These are phyloP conservation scores for Colletotrichum noveboracense DNA, from an alignment of 2,329 filamentous ascomycete species.

Conservation along the genomic window DNA sequence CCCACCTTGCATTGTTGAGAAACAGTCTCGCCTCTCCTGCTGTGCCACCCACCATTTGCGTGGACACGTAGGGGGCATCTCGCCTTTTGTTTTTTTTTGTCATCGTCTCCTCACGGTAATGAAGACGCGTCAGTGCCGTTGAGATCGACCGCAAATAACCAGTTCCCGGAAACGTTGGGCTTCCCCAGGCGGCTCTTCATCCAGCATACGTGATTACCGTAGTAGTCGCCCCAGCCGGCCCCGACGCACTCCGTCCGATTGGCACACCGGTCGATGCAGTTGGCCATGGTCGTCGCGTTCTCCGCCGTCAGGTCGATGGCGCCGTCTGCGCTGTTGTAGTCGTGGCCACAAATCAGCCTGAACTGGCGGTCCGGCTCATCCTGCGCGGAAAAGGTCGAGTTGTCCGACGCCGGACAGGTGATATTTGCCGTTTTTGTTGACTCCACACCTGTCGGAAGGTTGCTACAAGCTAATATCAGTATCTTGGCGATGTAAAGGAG, in stretches of 20 bases:
- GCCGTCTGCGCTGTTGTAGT: slow-evolving; percentile 22
- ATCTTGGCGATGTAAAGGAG: not conserved
- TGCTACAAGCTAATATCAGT: not conserved
- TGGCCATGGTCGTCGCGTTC: slow-evolving; percentile 22
- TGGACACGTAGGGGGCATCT: not conserved
- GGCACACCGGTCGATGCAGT: slow-evolving; percentile 28
- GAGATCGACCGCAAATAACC: slow-evolving; percentile 16
- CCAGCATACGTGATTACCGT: slow-evolving; percentile 24
- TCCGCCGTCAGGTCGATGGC: slow-evolving; percentile 15
- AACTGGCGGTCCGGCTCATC: slow-evolving; percentile 7
- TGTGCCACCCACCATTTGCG: not conserved
- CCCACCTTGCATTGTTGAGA: not conserved
- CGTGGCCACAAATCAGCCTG: slow-evolving; percentile 23
- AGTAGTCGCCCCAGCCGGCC: slow-evolving; percentile 24
- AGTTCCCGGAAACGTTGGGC: slow-evolving; percentile 6
- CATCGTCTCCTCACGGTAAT: not conserved
- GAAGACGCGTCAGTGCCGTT: not conserved
- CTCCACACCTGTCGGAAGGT: not conserved
- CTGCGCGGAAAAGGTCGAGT: slow-evolving; percentile 10
- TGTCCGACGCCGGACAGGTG: slow-evolving; percentile 21
- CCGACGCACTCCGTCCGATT: slow-evolving; percentile 21
- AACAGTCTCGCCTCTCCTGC: not conserved
- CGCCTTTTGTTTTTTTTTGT: not conserved
- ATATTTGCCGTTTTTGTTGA: slow-evolving; percentile 13
- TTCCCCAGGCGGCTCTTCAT: slow-evolving; percentile 25